Evolutionary conservation across 2,329 filamentous ascomycete species (phyloP).

Genomic region (Neopestalotiopsis sp.): DNA sequence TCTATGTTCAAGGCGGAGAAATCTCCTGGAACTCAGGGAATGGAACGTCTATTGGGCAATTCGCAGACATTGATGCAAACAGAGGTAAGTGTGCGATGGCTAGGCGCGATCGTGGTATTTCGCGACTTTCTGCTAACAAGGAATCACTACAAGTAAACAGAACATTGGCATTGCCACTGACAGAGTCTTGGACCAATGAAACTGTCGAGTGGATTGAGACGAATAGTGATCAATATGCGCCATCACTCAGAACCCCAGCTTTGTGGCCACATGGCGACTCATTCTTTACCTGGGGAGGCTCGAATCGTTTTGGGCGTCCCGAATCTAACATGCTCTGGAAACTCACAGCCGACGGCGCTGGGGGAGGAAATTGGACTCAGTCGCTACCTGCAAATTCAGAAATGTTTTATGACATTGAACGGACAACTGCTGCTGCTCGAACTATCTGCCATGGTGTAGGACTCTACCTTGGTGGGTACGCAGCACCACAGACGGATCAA

Average conservation of each 20-base stretch:
- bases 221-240: neutral
- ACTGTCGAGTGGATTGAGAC: neutral
- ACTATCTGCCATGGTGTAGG: neutral
- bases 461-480: neutral
- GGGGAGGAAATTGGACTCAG: neutral
- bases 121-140: neutral
- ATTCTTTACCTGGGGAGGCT: neutral
- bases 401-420: neutral
- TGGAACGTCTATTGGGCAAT: neutral
- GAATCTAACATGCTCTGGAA: neutral
- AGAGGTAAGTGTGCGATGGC: neutral
- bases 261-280: neutral
- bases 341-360: neutral
- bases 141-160: neutral
- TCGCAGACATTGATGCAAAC: neutral
- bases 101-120: neutral
- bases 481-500: neutral
- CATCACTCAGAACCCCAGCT: neutral
- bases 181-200: neutral
- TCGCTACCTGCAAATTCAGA: neutral
- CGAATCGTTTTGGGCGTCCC: neutral
- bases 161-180: neutral
- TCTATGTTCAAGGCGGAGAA: neutral
- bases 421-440: neutral
- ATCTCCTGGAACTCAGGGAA: neutral